phyloP scores from a whole-genome alignment of 1,284 basidiomycete genomes.

The Takashimella tepidaria region DNA sequence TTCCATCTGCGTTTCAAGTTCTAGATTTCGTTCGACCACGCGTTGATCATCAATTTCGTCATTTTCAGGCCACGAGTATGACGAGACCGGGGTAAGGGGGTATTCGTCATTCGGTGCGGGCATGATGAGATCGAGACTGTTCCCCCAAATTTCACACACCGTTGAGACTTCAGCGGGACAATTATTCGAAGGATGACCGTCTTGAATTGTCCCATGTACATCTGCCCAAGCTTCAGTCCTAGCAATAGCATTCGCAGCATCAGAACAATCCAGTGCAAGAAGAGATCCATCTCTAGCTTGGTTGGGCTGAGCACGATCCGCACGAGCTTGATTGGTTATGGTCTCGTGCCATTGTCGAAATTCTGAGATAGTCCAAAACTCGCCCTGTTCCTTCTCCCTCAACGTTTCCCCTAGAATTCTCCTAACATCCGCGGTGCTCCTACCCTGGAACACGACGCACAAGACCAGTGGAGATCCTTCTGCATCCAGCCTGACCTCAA shows the following conservation, averaged over 20 bases:
- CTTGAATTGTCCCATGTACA: neutral
- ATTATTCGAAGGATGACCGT: neutral
- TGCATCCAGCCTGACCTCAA: constrained; percentile 16
- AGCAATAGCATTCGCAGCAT: neutral
- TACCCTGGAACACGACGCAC: constrained; percentile 25
- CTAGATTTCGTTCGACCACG: no score
- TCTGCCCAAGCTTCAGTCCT: neutral
- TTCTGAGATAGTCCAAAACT: neutral
- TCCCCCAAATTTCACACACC: neutral
- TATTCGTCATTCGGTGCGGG: neutral
- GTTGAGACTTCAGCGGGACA: neutral
- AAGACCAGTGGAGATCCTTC: constrained; percentile 32
- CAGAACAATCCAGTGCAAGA: neutral
- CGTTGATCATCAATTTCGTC: no score
- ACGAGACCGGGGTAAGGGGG: neutral
- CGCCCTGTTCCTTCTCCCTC: constrained; percentile 8
- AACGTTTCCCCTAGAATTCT: constrained; percentile 30
- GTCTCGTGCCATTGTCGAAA: neutral
- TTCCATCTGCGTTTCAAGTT: no score
- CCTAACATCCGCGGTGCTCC: constrained; percentile 27
- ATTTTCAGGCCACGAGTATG: neutral
- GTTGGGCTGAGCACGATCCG: neutral
- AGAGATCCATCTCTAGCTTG: no score
- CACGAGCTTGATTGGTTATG: no score
- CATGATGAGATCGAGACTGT: neutral